Evolutionary conservation across 352 stramenopile species (phyloP).

Genomic region (Phytophthora cactorum): DNA sequence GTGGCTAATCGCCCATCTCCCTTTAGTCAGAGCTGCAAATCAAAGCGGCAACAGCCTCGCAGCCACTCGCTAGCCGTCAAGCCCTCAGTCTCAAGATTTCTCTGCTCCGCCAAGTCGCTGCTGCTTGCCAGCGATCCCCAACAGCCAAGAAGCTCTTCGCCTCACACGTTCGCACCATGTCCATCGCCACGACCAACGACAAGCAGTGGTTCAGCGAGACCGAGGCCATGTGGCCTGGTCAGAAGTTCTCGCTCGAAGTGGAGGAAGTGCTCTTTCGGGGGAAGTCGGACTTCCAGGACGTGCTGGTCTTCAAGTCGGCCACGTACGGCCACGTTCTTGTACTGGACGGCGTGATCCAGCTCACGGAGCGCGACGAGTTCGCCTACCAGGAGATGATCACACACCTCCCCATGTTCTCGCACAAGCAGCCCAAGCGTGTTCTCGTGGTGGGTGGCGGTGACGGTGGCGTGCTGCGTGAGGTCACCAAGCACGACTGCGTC

Average conservation of each 20-base stretch:
- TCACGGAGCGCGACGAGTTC: slow-evolving; percentile 98
- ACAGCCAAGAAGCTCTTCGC: slow-evolving; percentile 7
- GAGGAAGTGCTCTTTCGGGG: slow-evolving; percentile 95
- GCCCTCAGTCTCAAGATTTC: slow-evolving; percentile 29
- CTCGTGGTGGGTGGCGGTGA: slow-evolving; percentile 99
- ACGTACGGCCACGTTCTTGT: slow-evolving; percentile 99
- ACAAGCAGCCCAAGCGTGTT: slow-evolving; percentile 95
- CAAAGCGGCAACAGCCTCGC: slow-evolving; percentile 13
- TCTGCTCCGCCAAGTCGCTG: slow-evolving; percentile 21
- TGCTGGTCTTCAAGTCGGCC: slow-evolving; percentile 99
- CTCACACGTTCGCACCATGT: slow-evolving; percentile 32
- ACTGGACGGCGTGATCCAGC: slow-evolving; percentile 99
- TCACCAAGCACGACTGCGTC: slow-evolving; percentile 93
- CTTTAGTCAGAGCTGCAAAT: slow-evolving; percentile 20
- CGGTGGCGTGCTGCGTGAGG: slow-evolving; percentile 97
- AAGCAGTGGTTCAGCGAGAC: slow-evolving; percentile 96
- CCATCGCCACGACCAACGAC: slow-evolving; percentile 34
- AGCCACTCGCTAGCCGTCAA: slow-evolving; percentile 6
- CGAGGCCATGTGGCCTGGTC: slow-evolving; percentile 94
- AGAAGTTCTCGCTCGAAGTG: slow-evolving; percentile 94
- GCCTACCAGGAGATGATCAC: slow-evolving; percentile 99
- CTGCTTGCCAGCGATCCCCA: slow-evolving; percentile 7
- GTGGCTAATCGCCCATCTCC: slow-evolving; percentile 17
- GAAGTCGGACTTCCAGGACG: slow-evolving; percentile 98
- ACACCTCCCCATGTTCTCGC: slow-evolving; percentile 97